These are phyloP conservation scores for Cyberlindnera saturnus DNA, from an alignment of 805 yeast genomes.

Conservation along the genomic window DNA sequence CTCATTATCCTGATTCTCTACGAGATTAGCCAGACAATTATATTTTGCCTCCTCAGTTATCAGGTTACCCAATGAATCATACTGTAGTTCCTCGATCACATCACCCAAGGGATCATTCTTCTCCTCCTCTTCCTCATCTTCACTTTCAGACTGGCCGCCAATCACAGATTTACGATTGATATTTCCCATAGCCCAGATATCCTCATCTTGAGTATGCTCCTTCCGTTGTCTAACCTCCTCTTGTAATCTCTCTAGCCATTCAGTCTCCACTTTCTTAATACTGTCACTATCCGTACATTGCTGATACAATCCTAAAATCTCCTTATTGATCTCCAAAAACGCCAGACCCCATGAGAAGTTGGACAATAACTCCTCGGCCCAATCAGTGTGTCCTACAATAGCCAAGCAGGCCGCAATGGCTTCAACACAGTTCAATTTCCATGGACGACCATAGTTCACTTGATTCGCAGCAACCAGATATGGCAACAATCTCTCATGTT, in stretches of 20 bases:
- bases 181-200: constrained; percentile 75
- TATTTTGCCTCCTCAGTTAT: neutral
- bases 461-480: constrained; percentile 95
- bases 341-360: constrained; percentile 94
- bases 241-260: constrained; percentile 66
- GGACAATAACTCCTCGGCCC: constrained; percentile 73
- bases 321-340: constrained; percentile 76
- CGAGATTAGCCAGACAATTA: neutral
- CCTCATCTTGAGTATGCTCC: constrained; percentile 44
- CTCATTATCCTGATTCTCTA: neutral
- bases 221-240: constrained; percentile 59
- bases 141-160: constrained; percentile 22
- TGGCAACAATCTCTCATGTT: constrained; percentile 79
- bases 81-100: constrained; percentile 14
- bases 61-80: constrained; percentile 17
- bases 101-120: constrained; percentile 23
- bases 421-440: constrained; percentile 94
- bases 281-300: constrained; percentile 77
- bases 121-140: constrained; percentile 14
- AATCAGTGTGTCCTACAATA: constrained; percentile 82
- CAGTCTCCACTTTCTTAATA: constrained; percentile 63
- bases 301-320: constrained; percentile 67
- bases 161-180: constrained; percentile 45
- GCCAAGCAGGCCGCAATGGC: constrained; percentile 97
- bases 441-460: constrained; percentile 93